phyloP scores from a whole-genome alignment of 2,329 filamentous ascomycete species.

The Dactylellina cionopaga region DNA sequence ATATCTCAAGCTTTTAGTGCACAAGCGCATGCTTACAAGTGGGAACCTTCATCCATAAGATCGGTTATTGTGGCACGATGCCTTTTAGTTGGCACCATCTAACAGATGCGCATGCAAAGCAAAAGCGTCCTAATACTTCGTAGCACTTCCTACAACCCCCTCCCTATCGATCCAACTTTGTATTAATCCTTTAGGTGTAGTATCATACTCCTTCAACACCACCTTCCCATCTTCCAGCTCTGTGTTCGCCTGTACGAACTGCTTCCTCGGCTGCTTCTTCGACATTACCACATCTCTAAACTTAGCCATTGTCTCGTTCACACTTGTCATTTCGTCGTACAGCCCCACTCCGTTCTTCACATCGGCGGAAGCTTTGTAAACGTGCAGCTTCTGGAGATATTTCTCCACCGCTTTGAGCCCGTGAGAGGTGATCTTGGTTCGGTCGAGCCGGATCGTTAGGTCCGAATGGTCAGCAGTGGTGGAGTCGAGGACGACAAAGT shows the following conservation, averaged over 20 bases:
- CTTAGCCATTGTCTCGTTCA: conserved; percentile 66
- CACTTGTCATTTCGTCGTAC: conserved; percentile 69
- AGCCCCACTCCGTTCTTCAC: conserved; percentile 65
- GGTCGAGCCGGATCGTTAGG: conserved; percentile 68
- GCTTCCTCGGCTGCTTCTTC: conserved; percentile 68
- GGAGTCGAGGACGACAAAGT: conserved; percentile 66
- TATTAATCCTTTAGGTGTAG: conserved; percentile 67
- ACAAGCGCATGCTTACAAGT: too few relatives aligned
- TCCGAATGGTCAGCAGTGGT: conserved; percentile 62
- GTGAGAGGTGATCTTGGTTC: conserved; percentile 67
- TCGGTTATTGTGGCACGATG: too few relatives aligned
- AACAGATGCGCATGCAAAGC: too few relatives aligned
- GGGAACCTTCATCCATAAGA: too few relatives aligned
- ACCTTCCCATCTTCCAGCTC: conserved; percentile 62
- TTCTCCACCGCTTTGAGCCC: conserved; percentile 69
- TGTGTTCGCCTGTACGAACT: conserved; percentile 74
- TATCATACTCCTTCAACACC: conserved; percentile 68
- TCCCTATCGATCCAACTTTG: conserved; percentile 63
- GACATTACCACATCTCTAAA: conserved; percentile 69
- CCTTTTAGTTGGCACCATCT: too few relatives aligned
- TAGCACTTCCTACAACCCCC: conserved; percentile 21
- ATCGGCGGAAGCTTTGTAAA: conserved; percentile 73
- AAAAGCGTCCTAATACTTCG: conserved; percentile 6
- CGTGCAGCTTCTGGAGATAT: conserved; percentile 70
- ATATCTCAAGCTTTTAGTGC: too few relatives aligned